phyloP scores from a whole-genome alignment of 228 moss, liverwort and hornwort genomes.

The Sphagnum fallax region DNA sequence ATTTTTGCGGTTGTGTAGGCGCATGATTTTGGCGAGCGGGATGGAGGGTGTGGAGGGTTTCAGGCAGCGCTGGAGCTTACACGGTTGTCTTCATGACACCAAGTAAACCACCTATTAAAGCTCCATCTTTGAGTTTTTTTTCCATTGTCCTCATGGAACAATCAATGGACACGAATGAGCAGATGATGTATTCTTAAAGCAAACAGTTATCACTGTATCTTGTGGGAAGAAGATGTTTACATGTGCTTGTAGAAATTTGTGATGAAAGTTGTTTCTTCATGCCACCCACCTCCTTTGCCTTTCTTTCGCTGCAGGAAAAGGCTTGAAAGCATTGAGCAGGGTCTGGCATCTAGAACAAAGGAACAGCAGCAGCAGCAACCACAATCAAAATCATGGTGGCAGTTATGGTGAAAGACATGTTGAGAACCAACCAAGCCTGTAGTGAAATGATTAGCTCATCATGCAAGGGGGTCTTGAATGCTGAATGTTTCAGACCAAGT shows the following conservation, averaged over 20 bases:
- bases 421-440: too few relatives aligned
- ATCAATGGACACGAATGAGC: neutral
- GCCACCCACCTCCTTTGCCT: too few relatives aligned
- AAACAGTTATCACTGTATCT: neutral
- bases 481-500: too few relatives aligned
- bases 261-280: constrained; percentile 2
- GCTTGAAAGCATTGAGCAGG: constrained; percentile 62
- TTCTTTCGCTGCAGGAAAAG: constrained; percentile 44
- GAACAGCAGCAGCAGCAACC: constrained; percentile 8
- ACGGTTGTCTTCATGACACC: constrained; percentile 69
- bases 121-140: neutral
- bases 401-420: constrained; percentile 14
- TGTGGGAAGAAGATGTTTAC: neutral
- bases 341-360: constrained; percentile 42
- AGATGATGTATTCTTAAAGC: neutral
- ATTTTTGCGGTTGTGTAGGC: constrained; percentile 16
- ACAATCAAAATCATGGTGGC: constrained; percentile 56
- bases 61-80: constrained; percentile 90
- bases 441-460: too few relatives aligned
- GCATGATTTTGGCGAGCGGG: constrained; percentile 75
- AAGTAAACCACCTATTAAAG: constrained; percentile 27
- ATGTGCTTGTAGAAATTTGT: neutral
- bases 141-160: neutral
- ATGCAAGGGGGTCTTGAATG: too few relatives aligned
- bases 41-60: constrained; percentile 85